Percentiles rank a stretch among this genome's conserved stretches.
Conservation (phyloP, 2,329 filamentous ascomycete species). For the Xylariaceae sp. region DNA sequence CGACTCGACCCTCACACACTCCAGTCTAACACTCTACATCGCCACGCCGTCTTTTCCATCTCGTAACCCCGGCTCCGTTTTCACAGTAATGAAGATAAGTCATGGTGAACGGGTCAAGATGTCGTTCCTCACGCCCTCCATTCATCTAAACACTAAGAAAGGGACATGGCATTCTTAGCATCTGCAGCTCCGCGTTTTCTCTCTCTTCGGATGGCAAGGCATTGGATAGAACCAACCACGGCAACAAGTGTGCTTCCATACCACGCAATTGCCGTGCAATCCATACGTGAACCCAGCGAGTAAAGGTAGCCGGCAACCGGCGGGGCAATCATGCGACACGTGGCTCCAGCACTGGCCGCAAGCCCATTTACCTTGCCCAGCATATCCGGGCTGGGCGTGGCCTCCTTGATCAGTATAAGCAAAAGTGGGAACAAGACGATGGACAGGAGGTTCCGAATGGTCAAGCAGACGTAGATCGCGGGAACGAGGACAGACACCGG, state of each 20-base stretch:
- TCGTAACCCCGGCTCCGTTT: too few species aligned
- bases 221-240: slow-evolving; percentile 53
- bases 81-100: too few species aligned
- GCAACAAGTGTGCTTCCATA: slow-evolving; percentile 56
- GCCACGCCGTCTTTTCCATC: too few species aligned
- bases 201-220: slow-evolving; percentile 46
- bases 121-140: not conserved
- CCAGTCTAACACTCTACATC: too few species aligned
- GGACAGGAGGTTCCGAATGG: slow-evolving; percentile 54
- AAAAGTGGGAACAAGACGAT: slow-evolving; percentile 63
- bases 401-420: slow-evolving; percentile 63
- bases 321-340: slow-evolving; percentile 62
- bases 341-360: slow-evolving; percentile 60
- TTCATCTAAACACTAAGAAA: not conserved
- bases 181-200: slow-evolving; percentile 16
- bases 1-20: too few species aligned
- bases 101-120: not conserved
- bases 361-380: slow-evolving; percentile 62
- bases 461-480: slow-evolving; percentile 54
- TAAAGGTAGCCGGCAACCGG: slow-evolving; percentile 61
- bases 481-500: slow-evolving; percentile 47
- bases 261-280: slow-evolving; percentile 59
- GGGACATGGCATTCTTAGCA: not conserved
- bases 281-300: slow-evolving; percentile 51
- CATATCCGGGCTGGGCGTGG: slow-evolving; percentile 50